Conservation (phyloP, 257 asterid genomes). For the Nicotiana otophora region DNA sequence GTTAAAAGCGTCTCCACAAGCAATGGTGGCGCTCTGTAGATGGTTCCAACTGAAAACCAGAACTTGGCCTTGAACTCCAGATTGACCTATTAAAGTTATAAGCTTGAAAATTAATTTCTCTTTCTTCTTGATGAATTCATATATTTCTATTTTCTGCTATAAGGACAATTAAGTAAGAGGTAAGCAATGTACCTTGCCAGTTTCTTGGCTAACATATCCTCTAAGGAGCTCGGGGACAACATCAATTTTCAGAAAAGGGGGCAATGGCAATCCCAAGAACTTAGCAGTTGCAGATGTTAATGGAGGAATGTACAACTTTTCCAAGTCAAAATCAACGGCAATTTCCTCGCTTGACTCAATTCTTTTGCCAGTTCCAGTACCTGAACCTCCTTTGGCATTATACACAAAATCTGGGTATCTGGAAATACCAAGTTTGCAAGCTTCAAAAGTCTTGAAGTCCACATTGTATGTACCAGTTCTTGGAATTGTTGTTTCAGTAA, state of each 20-base stretch:
- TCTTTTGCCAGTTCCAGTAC: slow-evolving; percentile 44
- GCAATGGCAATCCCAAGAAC: slow-evolving; percentile 80
- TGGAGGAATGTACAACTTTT: slow-evolving; percentile 59
- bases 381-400: slow-evolving; percentile 72
- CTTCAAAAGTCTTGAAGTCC: slow-evolving; percentile 52
- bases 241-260: slow-evolving; percentile 67
- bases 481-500: slow-evolving; percentile 21
- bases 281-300: slow-evolving; percentile 66
- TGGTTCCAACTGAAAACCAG: slow-evolving; percentile 59
- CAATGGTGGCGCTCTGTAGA: slow-evolving; percentile 71
- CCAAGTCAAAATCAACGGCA: slow-evolving; percentile 45
- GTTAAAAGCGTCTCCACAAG: slow-evolving; percentile 73
- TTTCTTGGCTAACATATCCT: slow-evolving; percentile 54
- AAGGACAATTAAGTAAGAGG: neutral
- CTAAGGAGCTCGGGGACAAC: slow-evolving; percentile 51
- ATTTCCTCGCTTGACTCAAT: slow-evolving; percentile 19
- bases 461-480: slow-evolving; percentile 30
- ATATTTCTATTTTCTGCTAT: neutral
- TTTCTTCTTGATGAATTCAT: neutral
- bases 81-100: slow-evolving; percentile 42
- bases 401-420: slow-evolving; percentile 73
- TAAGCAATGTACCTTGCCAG: slow-evolving; percentile 56
- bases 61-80: slow-evolving; percentile 69
- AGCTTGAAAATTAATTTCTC: neutral
- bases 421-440: slow-evolving; percentile 79